Conservation (phyloP, 257 asterid genomes). For the Cruciata laevipes region DNA sequence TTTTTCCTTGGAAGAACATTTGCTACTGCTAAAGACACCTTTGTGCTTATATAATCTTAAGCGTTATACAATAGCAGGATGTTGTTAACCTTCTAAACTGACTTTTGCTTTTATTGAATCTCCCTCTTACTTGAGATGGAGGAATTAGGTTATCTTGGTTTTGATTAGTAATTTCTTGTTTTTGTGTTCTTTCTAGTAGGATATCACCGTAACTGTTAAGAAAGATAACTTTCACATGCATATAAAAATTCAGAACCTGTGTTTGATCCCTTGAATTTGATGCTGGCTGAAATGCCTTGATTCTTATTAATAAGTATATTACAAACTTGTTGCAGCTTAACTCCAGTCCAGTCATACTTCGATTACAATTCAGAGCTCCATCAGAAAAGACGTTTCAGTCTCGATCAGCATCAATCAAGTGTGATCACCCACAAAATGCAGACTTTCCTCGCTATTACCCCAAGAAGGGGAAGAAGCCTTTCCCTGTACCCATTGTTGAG, state of each 20-base stretch:
- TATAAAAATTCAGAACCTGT: neutral
- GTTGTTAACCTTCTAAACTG: neutral
- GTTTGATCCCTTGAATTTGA: neutral
- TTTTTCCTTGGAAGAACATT: neutral
- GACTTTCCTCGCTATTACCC: slow-evolving; percentile 88
- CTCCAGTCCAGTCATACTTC: slow-evolving; percentile 28
- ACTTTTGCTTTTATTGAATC: neutral
- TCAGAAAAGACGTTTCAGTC: slow-evolving; percentile 23
- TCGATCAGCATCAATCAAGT: slow-evolving; percentile 32
- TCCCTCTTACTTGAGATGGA: neutral
- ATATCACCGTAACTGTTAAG: neutral
- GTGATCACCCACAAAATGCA: slow-evolving; percentile 74
- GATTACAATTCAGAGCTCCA: slow-evolving; percentile 26
- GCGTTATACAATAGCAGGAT: neutral
- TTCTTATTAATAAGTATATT: neutral
- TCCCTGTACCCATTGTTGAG: slow-evolving; percentile 85
- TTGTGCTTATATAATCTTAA: neutral
- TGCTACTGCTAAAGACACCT: neutral
- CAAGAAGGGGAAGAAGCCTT: slow-evolving; percentile 84
- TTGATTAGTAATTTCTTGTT: neutral
- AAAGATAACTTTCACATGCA: neutral
- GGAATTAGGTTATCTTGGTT: neutral
- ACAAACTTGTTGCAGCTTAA: slow-evolving; percentile 32
- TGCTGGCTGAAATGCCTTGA: neutral
- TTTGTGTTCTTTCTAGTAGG: neutral